Conservation (phyloP, 495 filamentous ascomycete genomes). For the Schizothecium vesticola region DNA sequence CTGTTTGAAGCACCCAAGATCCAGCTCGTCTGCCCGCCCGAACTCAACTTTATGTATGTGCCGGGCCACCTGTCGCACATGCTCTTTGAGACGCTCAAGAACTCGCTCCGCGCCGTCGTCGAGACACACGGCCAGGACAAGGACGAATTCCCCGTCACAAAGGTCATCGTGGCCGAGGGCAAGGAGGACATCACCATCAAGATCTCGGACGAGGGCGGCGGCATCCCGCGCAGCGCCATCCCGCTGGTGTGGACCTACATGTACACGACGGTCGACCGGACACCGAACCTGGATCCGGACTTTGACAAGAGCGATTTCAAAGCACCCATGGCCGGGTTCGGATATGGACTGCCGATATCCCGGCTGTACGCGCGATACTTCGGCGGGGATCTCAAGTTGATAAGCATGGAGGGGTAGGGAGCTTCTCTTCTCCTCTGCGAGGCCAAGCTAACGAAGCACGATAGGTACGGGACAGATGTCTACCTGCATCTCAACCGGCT, state of each 20-base stretch:
- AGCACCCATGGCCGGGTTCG: slow-evolving; percentile 97
- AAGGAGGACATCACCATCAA: slow-evolving; percentile 99
- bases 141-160: slow-evolving; percentile 91
- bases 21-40: slow-evolving; percentile 88
- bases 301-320: slow-evolving; percentile 99
- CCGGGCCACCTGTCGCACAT: slow-evolving; percentile 97
- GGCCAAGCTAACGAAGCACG: slow-evolving; percentile 10
- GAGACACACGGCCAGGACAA: slow-evolving; percentile 93
- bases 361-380: slow-evolving; percentile 95
- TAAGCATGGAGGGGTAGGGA: slow-evolving; percentile 98
- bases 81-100: slow-evolving; percentile 98
- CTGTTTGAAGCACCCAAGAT: slow-evolving; percentile 96
- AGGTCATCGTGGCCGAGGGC: slow-evolving; percentile 93
- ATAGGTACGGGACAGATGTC: slow-evolving; percentile 94
- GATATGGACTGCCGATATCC: slow-evolving; percentile 90
- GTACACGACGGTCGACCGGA: slow-evolving; percentile 97
- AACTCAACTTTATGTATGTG: slow-evolving; percentile 98
- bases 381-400: slow-evolving; percentile 92
- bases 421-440: neutral
- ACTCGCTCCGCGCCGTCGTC: slow-evolving; percentile 92
- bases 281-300: slow-evolving; percentile 89
- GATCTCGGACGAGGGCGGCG: slow-evolving; percentile 91
- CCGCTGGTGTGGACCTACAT: slow-evolving; percentile 99
- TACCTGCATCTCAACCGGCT: slow-evolving; percentile 96
- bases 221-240: slow-evolving; percentile 84